Conservation (phyloP, 2,329 filamentous ascomycete species). For the Stachybotrys echinatus region DNA sequence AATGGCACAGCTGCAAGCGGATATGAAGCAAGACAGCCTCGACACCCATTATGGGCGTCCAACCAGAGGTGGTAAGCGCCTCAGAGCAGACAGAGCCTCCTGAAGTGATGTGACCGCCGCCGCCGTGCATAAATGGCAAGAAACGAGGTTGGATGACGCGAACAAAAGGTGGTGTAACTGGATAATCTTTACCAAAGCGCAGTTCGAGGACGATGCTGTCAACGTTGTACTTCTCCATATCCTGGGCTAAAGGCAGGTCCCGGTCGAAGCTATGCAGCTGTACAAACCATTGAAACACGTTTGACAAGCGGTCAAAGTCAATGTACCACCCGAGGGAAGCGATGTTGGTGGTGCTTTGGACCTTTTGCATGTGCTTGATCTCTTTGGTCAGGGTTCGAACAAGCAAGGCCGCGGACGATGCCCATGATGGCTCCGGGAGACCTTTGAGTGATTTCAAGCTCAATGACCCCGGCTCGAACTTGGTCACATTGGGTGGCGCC, state of each 20-base stretch:
- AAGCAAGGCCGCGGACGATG: conserved; percentile 19
- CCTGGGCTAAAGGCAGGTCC: conserved; percentile 62
- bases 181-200: conserved; percentile 72
- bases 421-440: conserved; percentile 38
- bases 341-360: conserved; percentile 55
- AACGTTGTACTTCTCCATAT: conserved; percentile 60
- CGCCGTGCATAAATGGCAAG: conserved; percentile 63
- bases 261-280: conserved; percentile 79
- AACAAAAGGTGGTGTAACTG: conserved; percentile 76
- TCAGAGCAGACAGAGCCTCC: conserved; percentile 85
- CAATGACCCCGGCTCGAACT: conserved; percentile 63
- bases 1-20: conserved; percentile 65
- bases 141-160: conserved; percentile 79
- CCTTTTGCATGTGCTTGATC: conserved; percentile 55
- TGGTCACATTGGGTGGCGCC: conserved; percentile 14
- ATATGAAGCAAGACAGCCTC: conserved; percentile 80
- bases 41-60: conserved; percentile 67
- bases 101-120: conserved; percentile 79
- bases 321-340: conserved; percentile 81
- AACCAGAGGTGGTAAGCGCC: conserved; percentile 76
- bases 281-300: conserved; percentile 87
- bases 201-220: conserved; percentile 75
- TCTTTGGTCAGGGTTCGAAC: conserved; percentile 33
- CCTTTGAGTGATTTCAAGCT: conserved; percentile 57
- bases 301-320: conserved; percentile 58